A percentile compares a stretch with the other conserved stretches of the same genome.
These are phyloP conservation scores for Geranium brycei DNA, from an alignment of 345 rosid genomes.

Conservation along the genomic window DNA sequence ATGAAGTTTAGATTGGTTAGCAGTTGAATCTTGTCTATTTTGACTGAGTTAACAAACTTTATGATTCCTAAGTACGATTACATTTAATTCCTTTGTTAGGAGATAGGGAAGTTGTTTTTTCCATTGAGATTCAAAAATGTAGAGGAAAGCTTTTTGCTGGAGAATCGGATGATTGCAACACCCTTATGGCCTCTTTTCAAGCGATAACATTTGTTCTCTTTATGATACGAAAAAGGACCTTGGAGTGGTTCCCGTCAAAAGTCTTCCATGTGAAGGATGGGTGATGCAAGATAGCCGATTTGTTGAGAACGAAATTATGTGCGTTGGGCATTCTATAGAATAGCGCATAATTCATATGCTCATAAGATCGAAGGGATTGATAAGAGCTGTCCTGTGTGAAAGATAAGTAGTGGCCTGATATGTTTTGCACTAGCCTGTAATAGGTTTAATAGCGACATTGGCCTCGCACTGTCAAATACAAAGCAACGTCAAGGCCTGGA, in stretches of 20 bases:
- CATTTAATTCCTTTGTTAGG: neutral
- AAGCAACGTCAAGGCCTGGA: neutral
- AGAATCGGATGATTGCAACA: neutral
- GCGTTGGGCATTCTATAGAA: too few relatives aligned
- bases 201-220: too few relatives aligned
- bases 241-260: too few relatives aligned
- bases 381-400: constrained; percentile 3
- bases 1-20: constrained; percentile 1
- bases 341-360: neutral
- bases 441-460: neutral
- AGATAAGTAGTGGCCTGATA: neutral
- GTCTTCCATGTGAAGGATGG: too few relatives aligned
- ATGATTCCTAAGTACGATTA: neutral
- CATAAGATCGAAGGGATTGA: neutral
- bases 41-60: neutral
- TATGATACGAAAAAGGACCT: too few relatives aligned
- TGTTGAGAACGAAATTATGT: too few relatives aligned
- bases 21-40: neutral
- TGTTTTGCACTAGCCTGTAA: neutral
- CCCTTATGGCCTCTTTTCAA: neutral
- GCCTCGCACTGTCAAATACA: neutral
- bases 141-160: neutral
- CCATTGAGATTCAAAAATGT: neutral
- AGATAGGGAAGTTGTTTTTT: neutral
- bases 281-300: too few relatives aligned